Conservation (phyloP, 1,284 basidiomycete species). For the Megacollybia platyphylla region DNA sequence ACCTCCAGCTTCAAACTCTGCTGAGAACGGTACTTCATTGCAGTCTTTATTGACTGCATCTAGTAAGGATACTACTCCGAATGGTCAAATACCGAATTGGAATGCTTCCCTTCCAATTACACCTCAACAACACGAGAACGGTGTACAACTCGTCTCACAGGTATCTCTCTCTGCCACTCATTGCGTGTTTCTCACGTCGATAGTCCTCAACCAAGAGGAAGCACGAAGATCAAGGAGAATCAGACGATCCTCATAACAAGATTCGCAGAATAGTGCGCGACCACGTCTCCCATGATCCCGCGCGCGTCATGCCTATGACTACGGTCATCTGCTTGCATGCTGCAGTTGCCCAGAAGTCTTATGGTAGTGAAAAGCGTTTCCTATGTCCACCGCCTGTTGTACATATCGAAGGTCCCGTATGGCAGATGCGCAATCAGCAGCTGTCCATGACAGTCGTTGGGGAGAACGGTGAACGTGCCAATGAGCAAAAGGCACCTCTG, state of each 20-base stretch:
- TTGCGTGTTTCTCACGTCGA: conserved; percentile 5
- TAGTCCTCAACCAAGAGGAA: conserved; percentile 51
- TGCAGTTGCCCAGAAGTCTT: conserved; percentile 85
- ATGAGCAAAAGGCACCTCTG: conserved; percentile 69
- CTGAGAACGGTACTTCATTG: conserved; percentile 45
- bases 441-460: conserved; percentile 79
- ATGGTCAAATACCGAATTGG: conserved; percentile 29
- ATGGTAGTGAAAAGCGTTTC: conserved; percentile 86
- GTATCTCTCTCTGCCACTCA: conserved; percentile 10
- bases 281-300: conserved; percentile 59
- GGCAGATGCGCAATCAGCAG: conserved; percentile 68
- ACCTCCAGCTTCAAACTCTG: conserved; percentile 22
- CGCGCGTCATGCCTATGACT: conserved; percentile 72
- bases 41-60: conserved; percentile 49
- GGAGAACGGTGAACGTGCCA: conserved; percentile 70
- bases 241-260: conserved; percentile 62
- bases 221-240: conserved; percentile 45
- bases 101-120: conserved; percentile 13
- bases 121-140: conserved; percentile 13
- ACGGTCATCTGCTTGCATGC: conserved; percentile 82
- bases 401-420: conserved; percentile 74
- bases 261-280: conserved; percentile 72
- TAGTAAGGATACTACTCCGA: conserved; percentile 24
- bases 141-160: conserved; percentile 13
- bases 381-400: conserved; percentile 84